phyloP scores from a whole-genome alignment of 2,329 filamentous ascomycete genomes.

The Dothiorella sarmentorum region DNA sequence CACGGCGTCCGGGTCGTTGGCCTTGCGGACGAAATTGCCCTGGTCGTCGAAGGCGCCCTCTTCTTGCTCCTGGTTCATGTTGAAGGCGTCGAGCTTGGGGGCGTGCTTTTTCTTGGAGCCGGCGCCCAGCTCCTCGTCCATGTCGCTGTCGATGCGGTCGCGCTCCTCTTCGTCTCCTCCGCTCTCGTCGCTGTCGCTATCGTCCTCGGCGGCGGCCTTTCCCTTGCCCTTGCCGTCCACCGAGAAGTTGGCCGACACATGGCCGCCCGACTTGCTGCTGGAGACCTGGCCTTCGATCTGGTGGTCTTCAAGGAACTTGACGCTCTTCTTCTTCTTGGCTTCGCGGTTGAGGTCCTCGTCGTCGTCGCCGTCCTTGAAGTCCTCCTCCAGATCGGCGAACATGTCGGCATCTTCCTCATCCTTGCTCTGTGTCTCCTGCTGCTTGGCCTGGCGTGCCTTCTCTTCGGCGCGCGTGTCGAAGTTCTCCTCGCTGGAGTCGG shows the following conservation, averaged over 20 bases:
- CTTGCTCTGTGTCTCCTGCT: slow-evolving; percentile 42
- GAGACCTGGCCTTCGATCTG: slow-evolving; percentile 79
- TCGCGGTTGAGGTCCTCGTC: slow-evolving; percentile 52
- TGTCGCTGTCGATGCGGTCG: slow-evolving; percentile 62
- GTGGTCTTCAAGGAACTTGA: slow-evolving; percentile 57
- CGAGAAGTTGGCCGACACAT: slow-evolving; percentile 59
- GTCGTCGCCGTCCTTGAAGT: slow-evolving; percentile 52
- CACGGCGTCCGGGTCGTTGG: slow-evolving; percentile 79
- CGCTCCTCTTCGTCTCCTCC: slow-evolving; percentile 62
- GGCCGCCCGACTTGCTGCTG: slow-evolving; percentile 69
- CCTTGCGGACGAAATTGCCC: slow-evolving; percentile 89
- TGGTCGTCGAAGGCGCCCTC: slow-evolving; percentile 88
- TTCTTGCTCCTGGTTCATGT: slow-evolving; percentile 84
- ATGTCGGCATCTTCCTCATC: slow-evolving; percentile 72
- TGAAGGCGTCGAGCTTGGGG: slow-evolving; percentile 93
- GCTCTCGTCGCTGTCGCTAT: slow-evolving; percentile 51
- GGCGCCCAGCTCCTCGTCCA: slow-evolving; percentile 86
- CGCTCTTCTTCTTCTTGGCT: slow-evolving; percentile 56
- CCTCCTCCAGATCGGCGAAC: slow-evolving; percentile 71
- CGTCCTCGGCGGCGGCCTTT: slow-evolving; percentile 51
- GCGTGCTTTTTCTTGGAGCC: slow-evolving; percentile 91
- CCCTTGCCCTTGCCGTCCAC: slow-evolving; percentile 52
- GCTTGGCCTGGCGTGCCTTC: slow-evolving; percentile 48
- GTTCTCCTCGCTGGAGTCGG: slow-evolving; percentile 85
- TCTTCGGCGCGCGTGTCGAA: slow-evolving; percentile 72